Evolutionary conservation across 257 asterid species (phyloP), one percentile per base, ranked within the genome.

Genomic region (Penstemon davidsonii): DNA sequence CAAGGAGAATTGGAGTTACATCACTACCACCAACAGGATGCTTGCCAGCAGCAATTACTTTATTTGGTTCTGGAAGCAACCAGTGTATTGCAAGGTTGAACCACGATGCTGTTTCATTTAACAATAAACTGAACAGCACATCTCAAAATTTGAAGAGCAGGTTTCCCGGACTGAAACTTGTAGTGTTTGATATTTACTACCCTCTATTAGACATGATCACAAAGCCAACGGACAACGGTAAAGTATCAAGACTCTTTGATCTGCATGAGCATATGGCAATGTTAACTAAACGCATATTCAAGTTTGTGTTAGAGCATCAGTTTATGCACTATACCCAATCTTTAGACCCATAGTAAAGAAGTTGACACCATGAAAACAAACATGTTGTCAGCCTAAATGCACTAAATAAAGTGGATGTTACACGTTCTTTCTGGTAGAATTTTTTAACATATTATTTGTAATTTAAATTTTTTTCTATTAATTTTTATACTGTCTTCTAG

Each of bases 1-100:
- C 68, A 37, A 76, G 95, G 59, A 91, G 82, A 79, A 85, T 91
- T 5, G 96, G 95, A 61, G 95, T 88, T 6, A 88, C 96, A 39
- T 75, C 69, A 41, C 81, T 88, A 47, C 96, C 96, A 41, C 97
- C 97, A 55, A 71, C 83, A 1, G 96, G 95, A 54, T 91, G 97
- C 82, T 80, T 88, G 81, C 97, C 97, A 41, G 97, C 95, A 33
- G 86, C 93, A 11, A 83, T 91, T 45, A 91, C 96, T 49, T 60
- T 88, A 63, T 88, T 88, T 18, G 87, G 97, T 7, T 3, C 60
- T 10, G 95, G 97, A 76, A 75, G 75, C 67, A 88, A 91, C 66
- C 67, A 76, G 75, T 88, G 95, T 12, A 88, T 91, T 5, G 74
- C 70, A 36, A 76, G 95, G 81, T 74, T 91, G 46, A 88, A 91